Evolutionary conservation across 1,284 basidiomycete species (phyloP).

Genomic region (Ceratorhiza oryzae-sativae): DNA sequence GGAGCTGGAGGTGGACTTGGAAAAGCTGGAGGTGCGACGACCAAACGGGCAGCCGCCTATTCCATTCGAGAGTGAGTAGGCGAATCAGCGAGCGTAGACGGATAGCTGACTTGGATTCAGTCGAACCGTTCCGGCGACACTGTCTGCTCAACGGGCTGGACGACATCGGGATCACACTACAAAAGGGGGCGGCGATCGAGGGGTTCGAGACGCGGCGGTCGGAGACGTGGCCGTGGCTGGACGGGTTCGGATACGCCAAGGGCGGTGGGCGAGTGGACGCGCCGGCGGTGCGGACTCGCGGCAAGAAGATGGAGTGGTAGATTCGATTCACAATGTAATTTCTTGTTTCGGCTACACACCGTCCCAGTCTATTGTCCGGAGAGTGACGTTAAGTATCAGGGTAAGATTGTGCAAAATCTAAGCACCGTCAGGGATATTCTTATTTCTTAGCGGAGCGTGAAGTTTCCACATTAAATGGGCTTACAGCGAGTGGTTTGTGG

Average conservation of each 20-base stretch:
- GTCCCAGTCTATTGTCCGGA: too few species aligned
- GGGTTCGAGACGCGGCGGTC: conserved; percentile 80
- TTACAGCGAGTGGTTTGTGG: too few species aligned
- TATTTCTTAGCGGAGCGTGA: too few species aligned
- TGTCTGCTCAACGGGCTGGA: conserved; percentile 94
- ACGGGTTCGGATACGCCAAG: conserved; percentile 85
- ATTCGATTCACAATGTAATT: background rate
- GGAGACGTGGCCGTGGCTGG: conserved; percentile 88
- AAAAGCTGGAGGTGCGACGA: conserved; percentile 84
- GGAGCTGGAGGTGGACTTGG: conserved; percentile 89
- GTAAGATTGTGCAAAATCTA: too few species aligned
- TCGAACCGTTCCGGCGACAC: conserved; percentile 88
- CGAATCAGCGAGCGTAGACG: background rate
- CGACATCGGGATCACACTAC: conserved; percentile 91
- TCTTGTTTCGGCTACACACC: too few species aligned
- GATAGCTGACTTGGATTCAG: conserved; percentile 45
- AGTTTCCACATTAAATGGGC: too few species aligned
- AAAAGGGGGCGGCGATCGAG: conserved; percentile 72
- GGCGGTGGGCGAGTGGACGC: conserved; percentile 59
- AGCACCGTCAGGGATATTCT: too few species aligned
- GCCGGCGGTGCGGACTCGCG: conserved; percentile 49
- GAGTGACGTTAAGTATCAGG: too few species aligned
- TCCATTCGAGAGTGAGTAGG: conserved; percentile 60
- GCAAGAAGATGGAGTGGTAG: conserved; percentile 54
- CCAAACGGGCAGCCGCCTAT: conserved; percentile 76